phyloP scores from a whole-genome alignment of 768 basidiomycete species.

The Pholiota conissans region DNA sequence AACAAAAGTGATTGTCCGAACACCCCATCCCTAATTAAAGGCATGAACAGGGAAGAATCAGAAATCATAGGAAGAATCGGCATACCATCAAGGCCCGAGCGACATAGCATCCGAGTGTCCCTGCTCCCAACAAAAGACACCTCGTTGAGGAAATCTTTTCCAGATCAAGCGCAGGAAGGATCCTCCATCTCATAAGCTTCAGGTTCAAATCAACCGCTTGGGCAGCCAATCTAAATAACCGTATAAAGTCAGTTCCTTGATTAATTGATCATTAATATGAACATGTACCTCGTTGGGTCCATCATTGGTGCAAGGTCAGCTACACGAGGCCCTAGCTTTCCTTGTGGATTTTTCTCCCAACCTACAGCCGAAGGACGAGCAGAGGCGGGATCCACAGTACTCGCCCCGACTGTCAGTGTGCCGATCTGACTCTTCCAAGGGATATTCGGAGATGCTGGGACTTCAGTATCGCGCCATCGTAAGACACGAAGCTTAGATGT shows the following conservation, averaged over 20 bases:
- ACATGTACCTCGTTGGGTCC: constrained; percentile 76
- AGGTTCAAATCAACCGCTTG: constrained; percentile 98
- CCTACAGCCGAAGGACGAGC: constrained; percentile 71
- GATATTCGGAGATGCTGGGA: constrained; percentile 31
- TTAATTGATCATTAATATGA: not conserved
- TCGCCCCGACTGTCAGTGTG: constrained; percentile 35
- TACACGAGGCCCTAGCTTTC: constrained; percentile 82
- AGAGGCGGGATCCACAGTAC: constrained; percentile 12
- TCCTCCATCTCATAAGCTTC: constrained; percentile 97
- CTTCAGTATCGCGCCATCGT: constrained; percentile 73
- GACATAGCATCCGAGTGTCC: constrained; percentile 96
- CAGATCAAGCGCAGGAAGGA: constrained; percentile 84
- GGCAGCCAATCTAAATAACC: constrained; percentile 68
- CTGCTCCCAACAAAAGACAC: constrained; percentile 90
- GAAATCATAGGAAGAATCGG: not conserved
- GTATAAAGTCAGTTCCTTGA: not conserved
- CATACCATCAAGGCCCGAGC: constrained; percentile 86
- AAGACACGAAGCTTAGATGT: constrained; percentile 60
- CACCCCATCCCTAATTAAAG: constrained; percentile 87
- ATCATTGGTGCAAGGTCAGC: constrained; percentile 96
- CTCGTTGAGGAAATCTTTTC: constrained; percentile 80
- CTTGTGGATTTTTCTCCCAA: constrained; percentile 92
- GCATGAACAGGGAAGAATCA: not conserved
- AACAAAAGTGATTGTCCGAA: constrained; percentile 89
- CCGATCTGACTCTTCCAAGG: constrained; percentile 70